These are phyloP conservation scores for Coniochaeta prunicola DNA, from an alignment of 2,329 filamentous ascomycete genomes.

Conservation along the genomic window DNA sequence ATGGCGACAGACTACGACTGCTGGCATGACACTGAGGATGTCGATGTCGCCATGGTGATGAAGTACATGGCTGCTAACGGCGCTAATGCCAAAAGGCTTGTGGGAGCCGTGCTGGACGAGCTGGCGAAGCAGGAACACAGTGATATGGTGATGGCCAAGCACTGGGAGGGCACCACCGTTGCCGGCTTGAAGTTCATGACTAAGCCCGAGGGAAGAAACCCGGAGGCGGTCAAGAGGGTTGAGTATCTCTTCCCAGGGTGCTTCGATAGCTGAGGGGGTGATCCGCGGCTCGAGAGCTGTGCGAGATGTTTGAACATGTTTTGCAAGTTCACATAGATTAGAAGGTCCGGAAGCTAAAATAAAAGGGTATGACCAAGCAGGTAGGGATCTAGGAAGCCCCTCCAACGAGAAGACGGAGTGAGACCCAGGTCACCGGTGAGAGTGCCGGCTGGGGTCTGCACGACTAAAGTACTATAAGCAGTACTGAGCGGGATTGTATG, in stretches of 20 bases:
- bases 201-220: slow-evolving; percentile 63
- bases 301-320: too few relatives aligned
- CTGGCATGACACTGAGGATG: slow-evolving; percentile 79
- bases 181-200: slow-evolving; percentile 79
- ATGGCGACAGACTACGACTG: slow-evolving; percentile 99
- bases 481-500: neutral
- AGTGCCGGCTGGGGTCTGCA: too few relatives aligned
- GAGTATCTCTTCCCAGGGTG: slow-evolving; percentile 85
- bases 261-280: slow-evolving; percentile 35
- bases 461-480: neutral
- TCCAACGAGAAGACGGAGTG: neutral
- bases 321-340: neutral
- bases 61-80: slow-evolving; percentile 92
- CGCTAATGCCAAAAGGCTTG: slow-evolving; percentile 76
- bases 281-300: neutral
- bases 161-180: slow-evolving; percentile 68
- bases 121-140: slow-evolving; percentile 69
- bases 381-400: neutral
- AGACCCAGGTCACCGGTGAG: too few relatives aligned
- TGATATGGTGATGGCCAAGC: slow-evolving; percentile 71
- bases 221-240: slow-evolving; percentile 71
- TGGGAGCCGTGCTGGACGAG: slow-evolving; percentile 82
- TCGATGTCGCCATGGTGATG: slow-evolving; percentile 96
- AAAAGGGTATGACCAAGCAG: neutral
- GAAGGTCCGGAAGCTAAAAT: neutral